These are phyloP conservation scores for Coemansia sp. DNA, from an alignment of 192 early-diverging fungal species.

Conservation along the genomic window DNA sequence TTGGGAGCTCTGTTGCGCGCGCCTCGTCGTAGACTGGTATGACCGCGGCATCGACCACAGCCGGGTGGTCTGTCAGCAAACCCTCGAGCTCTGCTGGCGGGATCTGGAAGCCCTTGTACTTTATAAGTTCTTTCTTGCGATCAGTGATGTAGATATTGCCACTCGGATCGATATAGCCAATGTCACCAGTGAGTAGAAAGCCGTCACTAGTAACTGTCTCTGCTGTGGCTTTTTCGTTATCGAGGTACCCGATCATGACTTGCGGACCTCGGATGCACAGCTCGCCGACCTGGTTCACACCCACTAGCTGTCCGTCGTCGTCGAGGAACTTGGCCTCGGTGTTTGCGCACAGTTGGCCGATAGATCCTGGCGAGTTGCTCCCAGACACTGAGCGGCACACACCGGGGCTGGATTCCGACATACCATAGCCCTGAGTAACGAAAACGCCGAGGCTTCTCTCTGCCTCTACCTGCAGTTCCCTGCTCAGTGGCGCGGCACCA, in stretches of 20 bases:
- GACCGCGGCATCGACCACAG: slow-evolving; percentile 69
- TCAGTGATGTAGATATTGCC: slow-evolving; percentile 69
- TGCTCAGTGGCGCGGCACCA: slow-evolving; percentile 81
- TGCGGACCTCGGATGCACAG: slow-evolving; percentile 85
- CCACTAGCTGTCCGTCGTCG: slow-evolving; percentile 69
- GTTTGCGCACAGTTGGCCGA: slow-evolving; percentile 74
- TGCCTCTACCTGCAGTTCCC: slow-evolving; percentile 65
- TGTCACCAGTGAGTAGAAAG: slow-evolving; percentile 84
- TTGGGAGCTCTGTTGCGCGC: slow-evolving; percentile 74
- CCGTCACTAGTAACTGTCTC: slow-evolving; percentile 74
- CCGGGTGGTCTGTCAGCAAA: slow-evolving; percentile 68
- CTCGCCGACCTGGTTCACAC: slow-evolving; percentile 72
- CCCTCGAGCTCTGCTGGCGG: slow-evolving; percentile 91
- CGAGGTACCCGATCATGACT: slow-evolving; percentile 86
- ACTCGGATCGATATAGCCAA: slow-evolving; percentile 69
- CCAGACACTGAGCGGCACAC: slow-evolving; percentile 32
- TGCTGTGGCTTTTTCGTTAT: slow-evolving; percentile 76
- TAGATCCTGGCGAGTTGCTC: slow-evolving; percentile 56
- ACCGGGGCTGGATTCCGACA: slow-evolving; percentile 63
- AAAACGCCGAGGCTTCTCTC: slow-evolving; percentile 45
- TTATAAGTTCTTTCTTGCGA: slow-evolving; percentile 91
- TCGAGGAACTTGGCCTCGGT: slow-evolving; percentile 75
- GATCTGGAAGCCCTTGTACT: slow-evolving; percentile 88
- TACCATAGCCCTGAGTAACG: slow-evolving; percentile 66
- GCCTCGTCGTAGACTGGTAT: slow-evolving; percentile 64